Evolutionary conservation across 768 basidiomycete species (phyloP), one percentile per base, ranked within the genome.

Genomic region (Podaxis sp.): DNA sequence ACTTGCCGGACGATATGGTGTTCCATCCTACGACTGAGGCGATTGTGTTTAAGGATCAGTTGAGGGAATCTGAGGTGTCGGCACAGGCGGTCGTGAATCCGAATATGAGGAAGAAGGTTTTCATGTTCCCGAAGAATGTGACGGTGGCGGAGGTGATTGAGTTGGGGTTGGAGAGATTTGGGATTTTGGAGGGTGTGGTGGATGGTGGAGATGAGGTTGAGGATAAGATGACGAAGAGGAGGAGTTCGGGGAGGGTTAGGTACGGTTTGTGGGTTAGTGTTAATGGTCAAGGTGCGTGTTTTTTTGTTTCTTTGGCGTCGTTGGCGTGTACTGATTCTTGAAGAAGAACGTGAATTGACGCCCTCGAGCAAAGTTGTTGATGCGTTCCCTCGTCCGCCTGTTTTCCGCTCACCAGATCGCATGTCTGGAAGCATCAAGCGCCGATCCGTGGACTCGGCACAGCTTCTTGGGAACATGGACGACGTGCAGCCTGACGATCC

Each of bases 141-240:
- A 99, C 94, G 0, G 97, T 98, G 2, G 93, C 95, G 0, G 97
- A 99, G 74, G 95, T 96, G 13, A 94, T 97, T 42, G 97, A 99
- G 73, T 80, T 92, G 40, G 92, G 90, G 4, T 72, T 99, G 65
- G 97, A 98, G 70, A 78, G 95, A 63, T 98, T 99, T 70, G 97
- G 97, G 2, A 97, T 99, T 61, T 79, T 85, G 39, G 96, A 97
- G 42, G 97, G 96, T n/a, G 95, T 99, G 1, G 96, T 99, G 2
- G 96, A 98, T 73, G 97, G 97, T 2, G 97, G 97, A 1, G 97
- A 99, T 73, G 96, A 98, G 70, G 85, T 99, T 1, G 97, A 99
- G 74, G 96, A 98, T 72, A 95, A 96, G 72, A 79, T 88, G 38
- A 81, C 84, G 6, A 94, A 95, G 76, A 80, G 95, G 63, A 82